Percentiles rank a stretch among this genome's conserved stretches.
These are phyloP conservation scores for Picea mariana DNA, from an alignment of 83 land plant species.

Conservation along the genomic window DNA sequence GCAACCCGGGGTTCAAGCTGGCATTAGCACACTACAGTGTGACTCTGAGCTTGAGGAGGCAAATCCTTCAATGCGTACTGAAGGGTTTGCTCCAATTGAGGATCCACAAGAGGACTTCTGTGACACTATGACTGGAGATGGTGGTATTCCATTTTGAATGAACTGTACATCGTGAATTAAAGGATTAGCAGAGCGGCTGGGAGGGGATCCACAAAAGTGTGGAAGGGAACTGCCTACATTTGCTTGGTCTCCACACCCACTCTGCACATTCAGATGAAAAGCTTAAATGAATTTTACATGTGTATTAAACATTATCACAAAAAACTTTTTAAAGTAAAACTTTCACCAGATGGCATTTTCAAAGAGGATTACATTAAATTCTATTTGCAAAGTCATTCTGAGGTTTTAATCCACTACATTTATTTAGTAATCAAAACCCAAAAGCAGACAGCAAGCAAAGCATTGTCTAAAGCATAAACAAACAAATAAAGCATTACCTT, in stretches of 20 bases:
- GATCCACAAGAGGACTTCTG: constrained; percentile 19
- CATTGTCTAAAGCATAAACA: neutral
- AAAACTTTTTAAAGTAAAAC: neutral
- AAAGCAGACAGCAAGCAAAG: neutral
- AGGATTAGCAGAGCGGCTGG: constrained; percentile 28
- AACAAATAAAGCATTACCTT: constrained; percentile 1
- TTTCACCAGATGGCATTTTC: neutral
- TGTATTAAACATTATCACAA: neutral
- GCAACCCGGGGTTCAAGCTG: constrained; percentile 7
- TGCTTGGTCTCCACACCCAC: constrained; percentile 12
- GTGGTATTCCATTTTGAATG: neutral
- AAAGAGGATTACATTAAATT: neutral
- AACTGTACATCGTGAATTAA: constrained; percentile 24
- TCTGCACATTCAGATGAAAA: neutral
- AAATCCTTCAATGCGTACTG: constrained; percentile 32
- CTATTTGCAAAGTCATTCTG: neutral
- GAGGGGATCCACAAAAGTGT: constrained; percentile 34
- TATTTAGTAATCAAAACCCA: neutral
- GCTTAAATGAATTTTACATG: neutral
- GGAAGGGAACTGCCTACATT: neutral
- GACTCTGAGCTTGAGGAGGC: constrained; percentile 20
- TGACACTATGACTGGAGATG: constrained; percentile 1
- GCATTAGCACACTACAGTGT: constrained; percentile 20
- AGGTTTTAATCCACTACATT: neutral
- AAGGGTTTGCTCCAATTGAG: constrained; percentile 20